Evolutionary conservation across 106 monocot species (phyloP).

Genomic region (Allium fistulosum): DNA sequence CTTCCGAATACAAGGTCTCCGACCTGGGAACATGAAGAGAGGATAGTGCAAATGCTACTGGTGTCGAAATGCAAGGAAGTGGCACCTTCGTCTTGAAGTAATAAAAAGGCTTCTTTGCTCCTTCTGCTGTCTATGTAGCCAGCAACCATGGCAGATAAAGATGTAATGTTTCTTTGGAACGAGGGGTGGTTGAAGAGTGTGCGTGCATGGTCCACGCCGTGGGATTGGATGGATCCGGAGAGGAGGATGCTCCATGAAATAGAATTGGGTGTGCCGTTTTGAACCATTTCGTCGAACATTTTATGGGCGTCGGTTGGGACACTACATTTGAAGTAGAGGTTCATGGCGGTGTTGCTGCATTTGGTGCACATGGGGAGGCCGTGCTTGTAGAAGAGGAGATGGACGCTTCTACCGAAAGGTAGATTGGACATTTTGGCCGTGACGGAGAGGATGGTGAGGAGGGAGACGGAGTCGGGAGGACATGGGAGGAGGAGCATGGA

Average conservation of each 20-base stretch:
- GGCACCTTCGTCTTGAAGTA: not conserved
- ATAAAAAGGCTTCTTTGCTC: conserved; percentile 34
- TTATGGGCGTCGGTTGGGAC: conserved; percentile 34
- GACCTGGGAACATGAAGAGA: conserved; percentile 58
- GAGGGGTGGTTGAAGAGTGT: conserved; percentile 26
- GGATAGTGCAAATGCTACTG: conserved; percentile 41
- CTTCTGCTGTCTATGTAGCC: conserved; percentile 40
- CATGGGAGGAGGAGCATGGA: conserved; percentile 18
- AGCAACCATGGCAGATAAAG: conserved; percentile 47
- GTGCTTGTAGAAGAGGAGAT: conserved; percentile 9
- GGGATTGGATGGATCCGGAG: conserved; percentile 25
- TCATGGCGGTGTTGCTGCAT: conserved; percentile 31
- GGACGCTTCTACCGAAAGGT: conserved; percentile 23
- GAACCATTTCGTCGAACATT: conserved; percentile 38
- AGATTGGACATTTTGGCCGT: conserved; percentile 28
- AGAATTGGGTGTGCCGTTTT: conserved; percentile 4
- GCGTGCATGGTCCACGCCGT: conserved; percentile 34
- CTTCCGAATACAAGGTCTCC: conserved; percentile 45
- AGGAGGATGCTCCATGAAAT: conserved; percentile 60
- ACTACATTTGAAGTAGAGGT: conserved; percentile 47
- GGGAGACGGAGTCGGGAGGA: conserved; percentile 33
- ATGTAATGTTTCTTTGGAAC: conserved; percentile 49
- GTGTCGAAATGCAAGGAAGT: conserved; percentile 19
- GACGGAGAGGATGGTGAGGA: conserved; percentile 34
- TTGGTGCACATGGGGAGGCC: conserved; percentile 22